Base-by-base conservation (phyloP, 2,329 filamentous ascomycete genomes). In the Colletotrichum sp. region DNA sequence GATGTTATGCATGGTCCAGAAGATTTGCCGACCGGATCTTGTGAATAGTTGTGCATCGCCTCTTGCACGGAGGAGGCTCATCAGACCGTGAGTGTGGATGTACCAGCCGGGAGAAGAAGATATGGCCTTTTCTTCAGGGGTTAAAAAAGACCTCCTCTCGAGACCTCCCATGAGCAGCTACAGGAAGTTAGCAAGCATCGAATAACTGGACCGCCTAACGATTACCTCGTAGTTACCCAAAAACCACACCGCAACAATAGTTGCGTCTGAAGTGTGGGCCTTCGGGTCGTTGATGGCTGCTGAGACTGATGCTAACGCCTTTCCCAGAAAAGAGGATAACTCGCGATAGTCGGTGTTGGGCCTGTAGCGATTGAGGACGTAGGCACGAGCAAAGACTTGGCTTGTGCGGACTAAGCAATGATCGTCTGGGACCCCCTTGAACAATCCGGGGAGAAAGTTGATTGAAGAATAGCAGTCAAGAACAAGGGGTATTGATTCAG, bases 321-420 rank as follows among this genome's bases (percentile, higher is more conserved):
- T 84, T 7, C 84, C 84, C 36, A 87, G 81, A 70, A 84, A 85
- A 4, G 75, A 77, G 8, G 81, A 83, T 30, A 86, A 77, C 73
- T 86, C 85, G 30, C 79, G 79, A 36, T 83, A 79, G 34, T 80
- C 74, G 9, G 82, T 76, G 32, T 82, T 79, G 8, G 83, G 83
- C 2, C 84, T 81, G 26, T 83, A 80, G 21, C 80, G 79, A 55
- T 86, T 87, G 32, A 81, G 85, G 44, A 85, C 79, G 68, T 86
- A 87, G 21, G 85, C 86, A 21, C 84, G 80, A 26, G 85, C 81
- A 76, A 86, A 87, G 44, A 86, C 82, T 64, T 87, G 85, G 18
- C 84, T 83, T 8, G 84, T 83, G 81, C 84, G 85, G 12, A 84
- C 68, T n/a, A 87, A 79, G 9, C 85, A 84, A 7, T 85, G 85